phyloP scores from a whole-genome alignment of 2,329 filamentous ascomycete genomes.

The Fusarium concolor region DNA sequence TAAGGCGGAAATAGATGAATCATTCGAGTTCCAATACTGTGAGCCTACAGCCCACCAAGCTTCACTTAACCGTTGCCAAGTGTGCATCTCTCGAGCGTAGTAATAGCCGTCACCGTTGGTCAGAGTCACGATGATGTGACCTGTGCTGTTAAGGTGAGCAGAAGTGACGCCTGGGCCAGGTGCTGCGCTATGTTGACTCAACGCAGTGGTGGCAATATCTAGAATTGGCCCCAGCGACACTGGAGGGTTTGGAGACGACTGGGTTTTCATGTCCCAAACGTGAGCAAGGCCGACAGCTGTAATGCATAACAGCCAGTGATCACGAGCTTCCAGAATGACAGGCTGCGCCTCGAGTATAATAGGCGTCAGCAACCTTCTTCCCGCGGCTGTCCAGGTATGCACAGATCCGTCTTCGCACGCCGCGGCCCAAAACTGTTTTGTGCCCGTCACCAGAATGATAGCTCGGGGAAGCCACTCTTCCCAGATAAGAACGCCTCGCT shows the following conservation, averaged over 20 bases:
- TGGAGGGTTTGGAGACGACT: conserved; percentile 87
- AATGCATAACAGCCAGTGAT: conserved; percentile 89
- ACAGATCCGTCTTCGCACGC: conserved; percentile 93
- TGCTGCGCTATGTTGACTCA: conserved; percentile 80
- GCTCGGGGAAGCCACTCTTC: conserved; percentile 91
- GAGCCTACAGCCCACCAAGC: conserved; percentile 98
- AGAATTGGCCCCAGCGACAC: conserved; percentile 89
- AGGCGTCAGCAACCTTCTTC: conserved; percentile 84
- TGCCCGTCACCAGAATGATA: conserved; percentile 91
- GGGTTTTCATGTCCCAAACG: conserved; percentile 90
- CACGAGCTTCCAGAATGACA: conserved; percentile 90
- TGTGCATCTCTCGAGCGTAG: conserved; percentile 86
- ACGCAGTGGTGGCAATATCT: conserved; percentile 83
- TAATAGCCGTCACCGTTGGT: conserved; percentile 95
- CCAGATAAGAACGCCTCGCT: conserved; percentile 85
- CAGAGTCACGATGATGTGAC: conserved; percentile 87
- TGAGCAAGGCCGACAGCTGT: conserved; percentile 89
- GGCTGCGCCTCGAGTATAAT: conserved; percentile 91
- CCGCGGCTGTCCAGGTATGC: conserved; percentile 92
- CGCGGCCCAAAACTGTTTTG: conserved; percentile 89
- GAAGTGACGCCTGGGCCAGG: conserved; percentile 87
- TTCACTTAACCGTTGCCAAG: conserved; percentile 96
- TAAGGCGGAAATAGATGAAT: conserved; percentile 85
- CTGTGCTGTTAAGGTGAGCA: conserved; percentile 88
- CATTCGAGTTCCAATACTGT: conserved; percentile 99